Percentiles rank a stretch among this genome's conserved stretches.
Conservation (phyloP, 495 filamentous ascomycete genomes). For the Penicillium soppii region DNA sequence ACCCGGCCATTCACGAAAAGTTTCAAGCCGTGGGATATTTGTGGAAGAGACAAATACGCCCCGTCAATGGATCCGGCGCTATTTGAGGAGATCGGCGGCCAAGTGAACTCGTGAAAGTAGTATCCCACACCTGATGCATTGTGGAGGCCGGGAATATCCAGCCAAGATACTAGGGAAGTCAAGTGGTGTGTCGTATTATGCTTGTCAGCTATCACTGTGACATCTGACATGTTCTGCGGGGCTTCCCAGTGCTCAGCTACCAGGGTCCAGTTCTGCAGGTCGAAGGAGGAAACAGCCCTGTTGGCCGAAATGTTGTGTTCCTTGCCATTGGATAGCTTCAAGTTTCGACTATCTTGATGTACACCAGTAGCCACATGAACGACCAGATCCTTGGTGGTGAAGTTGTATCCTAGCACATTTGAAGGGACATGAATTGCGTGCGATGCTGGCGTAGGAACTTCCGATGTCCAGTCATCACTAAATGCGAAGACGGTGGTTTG, state of each 20-base stretch:
- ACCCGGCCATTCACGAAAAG: slow-evolving; percentile 15
- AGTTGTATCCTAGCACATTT: slow-evolving; percentile 20
- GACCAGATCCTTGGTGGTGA: slow-evolving; percentile 8
- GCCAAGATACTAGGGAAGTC: slow-evolving; percentile 35
- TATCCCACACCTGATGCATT: neutral
- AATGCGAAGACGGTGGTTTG: slow-evolving; percentile 42
- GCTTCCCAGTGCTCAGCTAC: neutral
- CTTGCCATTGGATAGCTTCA: slow-evolving; percentile 29
- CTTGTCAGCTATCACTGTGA: slow-evolving; percentile 18
- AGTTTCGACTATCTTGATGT: neutral
- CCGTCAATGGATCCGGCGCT: slow-evolving; percentile 11
- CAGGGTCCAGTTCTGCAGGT: neutral
- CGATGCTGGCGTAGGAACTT: neutral
- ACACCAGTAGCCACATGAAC: slow-evolving; percentile 11
- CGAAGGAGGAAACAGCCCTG: neutral
- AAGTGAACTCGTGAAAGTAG: slow-evolving; percentile 22
- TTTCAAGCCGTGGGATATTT: slow-evolving; percentile 11
- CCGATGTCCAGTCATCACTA: neutral
- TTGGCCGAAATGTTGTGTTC: neutral
- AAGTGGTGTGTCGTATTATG: slow-evolving; percentile 29
- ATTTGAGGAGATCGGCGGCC: slow-evolving; percentile 20
- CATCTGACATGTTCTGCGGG: slow-evolving; percentile 21
- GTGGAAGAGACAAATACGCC: slow-evolving; percentile 8
- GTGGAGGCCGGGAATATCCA: slow-evolving; percentile 39
- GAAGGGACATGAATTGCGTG: slow-evolving; percentile 8